phyloP scores from a whole-genome alignment of 768 basidiomycete genomes.

The Lactarius pseudohatsudake region DNA sequence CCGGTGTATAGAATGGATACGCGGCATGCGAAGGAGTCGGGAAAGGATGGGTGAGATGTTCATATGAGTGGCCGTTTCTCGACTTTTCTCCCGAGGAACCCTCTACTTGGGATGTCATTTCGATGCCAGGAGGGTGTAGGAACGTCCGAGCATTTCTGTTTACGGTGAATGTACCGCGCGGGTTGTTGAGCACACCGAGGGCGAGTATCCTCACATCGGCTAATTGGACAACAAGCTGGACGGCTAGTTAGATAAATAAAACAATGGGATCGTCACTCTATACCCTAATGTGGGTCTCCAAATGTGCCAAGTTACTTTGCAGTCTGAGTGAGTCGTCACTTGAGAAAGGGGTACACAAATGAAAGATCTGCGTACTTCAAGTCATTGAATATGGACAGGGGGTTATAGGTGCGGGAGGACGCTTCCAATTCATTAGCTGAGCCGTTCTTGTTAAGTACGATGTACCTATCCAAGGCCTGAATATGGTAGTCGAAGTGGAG shows the following conservation, averaged over 20 bases:
- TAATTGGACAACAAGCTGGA: slow-evolving; percentile 65
- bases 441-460: slow-evolving; percentile 74
- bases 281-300: slow-evolving; percentile 67
- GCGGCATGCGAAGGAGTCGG: slow-evolving; percentile 56
- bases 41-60: slow-evolving; percentile 53
- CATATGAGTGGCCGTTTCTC: slow-evolving; percentile 26
- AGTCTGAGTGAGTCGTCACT: slow-evolving; percentile 41
- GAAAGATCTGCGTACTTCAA: slow-evolving; percentile 57
- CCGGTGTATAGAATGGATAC: slow-evolving; percentile 74
- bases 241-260: slow-evolving; percentile 3
- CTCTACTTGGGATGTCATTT: slow-evolving; percentile 30
- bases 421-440: slow-evolving; percentile 69
- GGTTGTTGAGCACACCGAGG: slow-evolving; percentile 62
- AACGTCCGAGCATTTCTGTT: slow-evolving; percentile 70
- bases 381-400: slow-evolving; percentile 65
- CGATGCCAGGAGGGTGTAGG: slow-evolving; percentile 68
- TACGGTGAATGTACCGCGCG: slow-evolving; percentile 53
- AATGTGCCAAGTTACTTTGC: slow-evolving; percentile 65
- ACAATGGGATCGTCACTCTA: slow-evolving; percentile 30
- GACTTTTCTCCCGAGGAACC: slow-evolving; percentile 6
- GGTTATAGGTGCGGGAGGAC: slow-evolving; percentile 67
- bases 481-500: slow-evolving; percentile 3
- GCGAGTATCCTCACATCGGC: slow-evolving; percentile 72
- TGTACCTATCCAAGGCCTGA: slow-evolving; percentile 49
- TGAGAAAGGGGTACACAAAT: slow-evolving; percentile 1